These are phyloP conservation scores for Pyrus hybrid DNA, from an alignment of 331 rosid species.

Conservation along the genomic window DNA sequence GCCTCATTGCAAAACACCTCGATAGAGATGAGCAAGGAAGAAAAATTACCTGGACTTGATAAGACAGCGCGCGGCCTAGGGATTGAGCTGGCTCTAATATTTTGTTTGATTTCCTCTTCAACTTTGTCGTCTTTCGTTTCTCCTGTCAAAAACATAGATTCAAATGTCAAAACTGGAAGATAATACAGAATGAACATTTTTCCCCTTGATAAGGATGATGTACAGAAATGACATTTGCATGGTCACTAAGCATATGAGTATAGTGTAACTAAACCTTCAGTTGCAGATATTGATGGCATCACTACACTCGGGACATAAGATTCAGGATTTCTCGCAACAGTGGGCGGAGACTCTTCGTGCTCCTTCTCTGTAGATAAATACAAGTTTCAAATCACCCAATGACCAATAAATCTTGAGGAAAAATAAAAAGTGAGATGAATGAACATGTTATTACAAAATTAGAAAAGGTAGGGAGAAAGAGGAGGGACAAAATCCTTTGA, in stretches of 20 bases:
- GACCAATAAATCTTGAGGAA: not conserved
- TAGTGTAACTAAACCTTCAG: slow-evolving; percentile 30
- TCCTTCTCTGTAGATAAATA: slow-evolving; percentile 35
- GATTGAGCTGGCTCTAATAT: slow-evolving; percentile 46
- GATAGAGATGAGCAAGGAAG: not conserved
- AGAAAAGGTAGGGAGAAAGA: not conserved
- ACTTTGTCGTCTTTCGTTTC: slow-evolving; percentile 23
- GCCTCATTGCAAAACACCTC: not conserved
- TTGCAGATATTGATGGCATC: slow-evolving; percentile 30
- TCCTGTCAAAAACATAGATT: slow-evolving; percentile 24
- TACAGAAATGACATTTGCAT: not conserved
- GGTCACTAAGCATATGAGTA: not conserved
- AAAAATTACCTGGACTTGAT: slow-evolving; percentile 73
- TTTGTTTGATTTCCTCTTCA: slow-evolving; percentile 37
- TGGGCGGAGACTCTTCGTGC: slow-evolving; percentile 26
- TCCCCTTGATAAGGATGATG: not conserved
- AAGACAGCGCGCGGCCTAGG: slow-evolving; percentile 83
- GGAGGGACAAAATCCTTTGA: not conserved
- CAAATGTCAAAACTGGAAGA: slow-evolving; percentile 11
- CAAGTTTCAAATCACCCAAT: not conserved
- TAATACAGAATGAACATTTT: not conserved
- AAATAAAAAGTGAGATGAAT: not conserved
- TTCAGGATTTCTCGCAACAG: slow-evolving; percentile 37
- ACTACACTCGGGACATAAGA: slow-evolving; percentile 30
- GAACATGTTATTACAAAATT: not conserved